Evolutionary conservation across 2,329 filamentous ascomycete species (phyloP).

Genomic region (Ceratocystis diversiconidia): DNA sequence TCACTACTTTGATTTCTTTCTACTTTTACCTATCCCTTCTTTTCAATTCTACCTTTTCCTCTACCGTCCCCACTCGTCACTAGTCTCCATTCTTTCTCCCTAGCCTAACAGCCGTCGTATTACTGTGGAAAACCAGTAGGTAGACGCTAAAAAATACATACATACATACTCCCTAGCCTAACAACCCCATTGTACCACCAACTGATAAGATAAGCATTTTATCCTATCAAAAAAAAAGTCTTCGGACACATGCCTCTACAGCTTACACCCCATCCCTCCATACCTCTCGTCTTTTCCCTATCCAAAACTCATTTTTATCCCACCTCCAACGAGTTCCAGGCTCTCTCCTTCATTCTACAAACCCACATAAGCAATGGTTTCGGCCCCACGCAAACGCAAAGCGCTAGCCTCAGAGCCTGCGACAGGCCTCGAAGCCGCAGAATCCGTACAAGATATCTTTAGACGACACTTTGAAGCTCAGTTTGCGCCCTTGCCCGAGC

Average conservation of each 20-base stretch:
- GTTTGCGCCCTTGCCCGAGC: constrained; percentile 56
- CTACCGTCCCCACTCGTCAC: not conserved
- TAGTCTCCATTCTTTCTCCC: not conserved
- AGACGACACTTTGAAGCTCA: constrained; percentile 74
- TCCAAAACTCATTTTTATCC: not conserved
- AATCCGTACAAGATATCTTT: constrained; percentile 60
- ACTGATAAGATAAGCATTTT: constrained; percentile 16
- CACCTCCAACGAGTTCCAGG: not conserved
- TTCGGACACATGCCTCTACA: not conserved
- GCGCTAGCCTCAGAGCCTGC: constrained; percentile 23
- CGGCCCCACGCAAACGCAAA: constrained; percentile 36
- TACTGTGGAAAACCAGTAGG: too few relatives aligned
- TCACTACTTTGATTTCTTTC: not conserved
- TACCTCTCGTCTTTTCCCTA: not conserved
- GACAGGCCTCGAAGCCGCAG: constrained; percentile 21
- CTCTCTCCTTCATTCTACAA: not conserved
- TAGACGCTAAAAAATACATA: too few relatives aligned
- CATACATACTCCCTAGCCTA: not conserved
- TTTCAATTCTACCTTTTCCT: not conserved
- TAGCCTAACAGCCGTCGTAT: not conserved
- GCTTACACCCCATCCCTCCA: too few relatives aligned
- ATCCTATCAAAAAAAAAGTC: constrained; percentile 6
- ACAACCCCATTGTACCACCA: not conserved
- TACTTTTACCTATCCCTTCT: not conserved
- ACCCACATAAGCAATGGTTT: constrained; percentile 26